Base-by-base conservation (phyloP, 495 filamentous ascomycete genomes). In the Hypoxylon crocopeplum region DNA sequence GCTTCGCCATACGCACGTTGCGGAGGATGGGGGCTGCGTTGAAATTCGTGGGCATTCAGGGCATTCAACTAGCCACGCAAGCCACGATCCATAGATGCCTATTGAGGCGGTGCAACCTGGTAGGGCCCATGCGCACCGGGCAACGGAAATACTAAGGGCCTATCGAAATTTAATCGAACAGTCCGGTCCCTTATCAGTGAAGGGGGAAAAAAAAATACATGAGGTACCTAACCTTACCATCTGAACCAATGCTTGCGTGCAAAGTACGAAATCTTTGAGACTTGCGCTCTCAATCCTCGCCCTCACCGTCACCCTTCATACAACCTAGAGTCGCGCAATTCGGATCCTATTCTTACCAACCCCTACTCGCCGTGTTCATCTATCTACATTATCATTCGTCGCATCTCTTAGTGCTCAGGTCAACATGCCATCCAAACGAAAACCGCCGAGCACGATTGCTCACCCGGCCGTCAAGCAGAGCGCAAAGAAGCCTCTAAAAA, bases 401-500 rank as follows among this genome's bases (percentile, higher is more conserved):
- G 5, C n/a, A 19, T 45, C 29, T 19, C 20, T 44, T n/a, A 29
- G 7, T 40, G 16, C 8, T 22, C 7, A 19, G 20, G 17, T 10
- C 38, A 69, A 27, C 22, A 83, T 83, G 81, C 81, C 78, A 47
- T 75, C 81, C 32, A 83, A 81, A 61, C 72, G 82, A 56, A 83
- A 80, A 76, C 70, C 77, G 10, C 56, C 75, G 42, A 64, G 70
- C 50, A 72, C 73, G 62, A 67, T 83, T 50, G 81, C 74, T 48
- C 72, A 75, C 51, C 81, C 81, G 0, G 67, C 69, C 0, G 69
- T 79, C 27, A 85, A 82, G 71, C 85, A 85, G 52, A 85, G 82
- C 38, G 79, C 82, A 25, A 90, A 74, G 57, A 59, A 86, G 57
- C 76, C 84, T 16, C 62, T 81, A 25, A 82, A 78, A 33, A 81